phyloP scores from a whole-genome alignment of 176 grass and related monocot species.

The Aegilops umbellulata region DNA sequence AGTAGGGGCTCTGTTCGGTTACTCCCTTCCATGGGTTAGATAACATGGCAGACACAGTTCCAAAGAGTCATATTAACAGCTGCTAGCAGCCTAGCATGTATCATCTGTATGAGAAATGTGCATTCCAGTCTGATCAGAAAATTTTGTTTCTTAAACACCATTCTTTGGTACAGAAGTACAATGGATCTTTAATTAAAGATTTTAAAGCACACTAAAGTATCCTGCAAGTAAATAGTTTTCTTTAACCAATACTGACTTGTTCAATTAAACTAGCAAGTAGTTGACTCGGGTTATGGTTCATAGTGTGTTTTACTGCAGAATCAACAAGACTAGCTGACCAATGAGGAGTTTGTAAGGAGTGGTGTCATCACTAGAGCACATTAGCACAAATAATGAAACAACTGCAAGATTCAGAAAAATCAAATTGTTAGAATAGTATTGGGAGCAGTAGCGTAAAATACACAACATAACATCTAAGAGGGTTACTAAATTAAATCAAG shows the following conservation, averaged over 20 bases:
- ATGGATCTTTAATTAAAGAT: slow-evolving; percentile 21
- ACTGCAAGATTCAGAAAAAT: slow-evolving; percentile 40
- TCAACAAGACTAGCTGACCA: slow-evolving; percentile 90
- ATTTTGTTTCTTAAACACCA: neutral
- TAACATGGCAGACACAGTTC: neutral
- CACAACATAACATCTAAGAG: neutral
- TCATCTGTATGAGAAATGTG: neutral
- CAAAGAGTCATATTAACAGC: neutral
- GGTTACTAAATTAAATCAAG: slow-evolving; percentile 8
- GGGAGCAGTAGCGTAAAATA: slow-evolving; percentile 2
- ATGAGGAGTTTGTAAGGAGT: slow-evolving; percentile 84
- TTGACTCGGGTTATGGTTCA: neutral
- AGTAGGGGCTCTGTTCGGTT: neutral
- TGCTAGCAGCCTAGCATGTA: neutral
- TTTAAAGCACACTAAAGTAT: slow-evolving; percentile 52
- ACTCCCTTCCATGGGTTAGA: no score
- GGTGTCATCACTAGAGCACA: slow-evolving; percentile 64
- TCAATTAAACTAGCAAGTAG: neutral
- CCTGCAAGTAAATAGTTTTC: slow-evolving; percentile 52
- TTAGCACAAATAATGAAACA: slow-evolving; percentile 88
- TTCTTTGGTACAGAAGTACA: neutral
- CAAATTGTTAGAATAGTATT: slow-evolving; percentile 18
- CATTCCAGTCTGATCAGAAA: neutral
- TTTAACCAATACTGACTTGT: neutral
- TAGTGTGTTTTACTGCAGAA: slow-evolving; percentile 71